A percentile compares a stretch with the other conserved stretches of the same genome.
Conservation (phyloP, 2,329 filamentous ascomycete genomes). For the Exophiala mesophila region DNA sequence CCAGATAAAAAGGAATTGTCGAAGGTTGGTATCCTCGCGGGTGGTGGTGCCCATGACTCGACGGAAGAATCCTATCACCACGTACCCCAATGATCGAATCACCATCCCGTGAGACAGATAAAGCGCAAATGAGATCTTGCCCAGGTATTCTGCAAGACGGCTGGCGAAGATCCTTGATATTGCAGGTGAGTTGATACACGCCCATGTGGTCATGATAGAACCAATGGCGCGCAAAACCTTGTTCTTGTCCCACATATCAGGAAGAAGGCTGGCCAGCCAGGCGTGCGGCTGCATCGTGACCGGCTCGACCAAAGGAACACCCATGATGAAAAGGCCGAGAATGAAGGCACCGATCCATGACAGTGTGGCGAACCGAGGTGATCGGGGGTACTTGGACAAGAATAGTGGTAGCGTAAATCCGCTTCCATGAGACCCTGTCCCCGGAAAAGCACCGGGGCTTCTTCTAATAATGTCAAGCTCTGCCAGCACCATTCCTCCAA, state of each 20-base stretch:
- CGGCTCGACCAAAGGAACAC: slow-evolving; percentile 15
- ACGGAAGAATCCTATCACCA: not conserved
- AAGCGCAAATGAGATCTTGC: slow-evolving; percentile 31
- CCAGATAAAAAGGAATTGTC: slow-evolving; percentile 11
- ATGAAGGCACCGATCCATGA: not conserved
- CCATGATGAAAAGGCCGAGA: slow-evolving; percentile 4
- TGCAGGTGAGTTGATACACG: slow-evolving; percentile 2
- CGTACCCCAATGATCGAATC: slow-evolving; percentile 12
- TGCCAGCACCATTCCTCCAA: slow-evolving; percentile 14
- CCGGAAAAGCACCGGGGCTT: not conserved
- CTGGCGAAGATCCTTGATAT: slow-evolving; percentile 9
- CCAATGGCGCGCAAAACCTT: slow-evolving; percentile 9
- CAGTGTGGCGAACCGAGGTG: not conserved
- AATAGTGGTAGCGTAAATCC: not conserved
- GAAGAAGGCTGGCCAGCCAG: slow-evolving; percentile 2
- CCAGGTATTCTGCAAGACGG: slow-evolving; percentile 27
- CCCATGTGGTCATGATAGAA: slow-evolving; percentile 11
- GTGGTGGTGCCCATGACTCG: not conserved
- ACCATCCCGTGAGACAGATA: slow-evolving; percentile 28
- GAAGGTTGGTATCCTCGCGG: not conserved
- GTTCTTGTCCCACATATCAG: slow-evolving; percentile 8
- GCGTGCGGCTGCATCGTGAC: not conserved
- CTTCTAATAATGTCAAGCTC: slow-evolving; percentile 9
- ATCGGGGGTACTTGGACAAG: not conserved
- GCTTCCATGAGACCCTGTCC: not conserved